Base-by-base conservation (phyloP, 148 eudicot species). In the Persicaria tinctoria region DNA sequence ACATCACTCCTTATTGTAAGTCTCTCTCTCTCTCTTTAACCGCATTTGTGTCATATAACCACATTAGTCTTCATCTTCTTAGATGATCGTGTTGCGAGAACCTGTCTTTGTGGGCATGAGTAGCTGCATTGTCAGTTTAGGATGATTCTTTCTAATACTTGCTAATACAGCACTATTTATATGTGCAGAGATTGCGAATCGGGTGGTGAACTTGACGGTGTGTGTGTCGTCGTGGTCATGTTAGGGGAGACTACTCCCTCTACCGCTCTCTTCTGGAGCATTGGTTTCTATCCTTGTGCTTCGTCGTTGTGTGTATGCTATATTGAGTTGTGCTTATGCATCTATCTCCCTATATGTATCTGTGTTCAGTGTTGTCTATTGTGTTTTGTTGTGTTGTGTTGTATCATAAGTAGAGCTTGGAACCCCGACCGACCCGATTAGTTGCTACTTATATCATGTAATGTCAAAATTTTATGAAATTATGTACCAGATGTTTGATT, bases 1-100 rank as follows among this genome's bases (percentile, higher is more conserved):
- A 87, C 85, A 86, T 89, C 20, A 80, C 73, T 69, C 86, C 86
- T 66, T 82, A 84, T 72, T 86, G 95, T 88, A 84, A 86, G 91
- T 80, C 68, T 69, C 13, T 10, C 13, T n/a, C n/a, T n/a, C 23
- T 50, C 53, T 50, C 53, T 70, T 70, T 74, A 12, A 68, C 45
- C 71, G 16, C 12, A 11, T 57, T 57, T 57, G 10, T 14, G 2
- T 57, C 20, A 6, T 66, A 32, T n/a, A n/a, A n/a, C n/a, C n/a
- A n/a, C n/a, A n/a, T 32, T 32, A 32, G 41, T 32, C 41, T 1
- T 32, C 41, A 32, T 32, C 41, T 32, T 32, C 38, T 32, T 32
- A 32, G 38, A 32, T 32, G 38, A 32, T 32, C 2, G 38, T 32
- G 38, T 32, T 32, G 41, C 14, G 16, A 54, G 17, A 14, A 6